Percentiles rank a stretch among this genome's conserved stretches.
phyloP scores from a whole-genome alignment of 2,329 filamentous ascomycete genomes.

The Chaetomium olivaceum region DNA sequence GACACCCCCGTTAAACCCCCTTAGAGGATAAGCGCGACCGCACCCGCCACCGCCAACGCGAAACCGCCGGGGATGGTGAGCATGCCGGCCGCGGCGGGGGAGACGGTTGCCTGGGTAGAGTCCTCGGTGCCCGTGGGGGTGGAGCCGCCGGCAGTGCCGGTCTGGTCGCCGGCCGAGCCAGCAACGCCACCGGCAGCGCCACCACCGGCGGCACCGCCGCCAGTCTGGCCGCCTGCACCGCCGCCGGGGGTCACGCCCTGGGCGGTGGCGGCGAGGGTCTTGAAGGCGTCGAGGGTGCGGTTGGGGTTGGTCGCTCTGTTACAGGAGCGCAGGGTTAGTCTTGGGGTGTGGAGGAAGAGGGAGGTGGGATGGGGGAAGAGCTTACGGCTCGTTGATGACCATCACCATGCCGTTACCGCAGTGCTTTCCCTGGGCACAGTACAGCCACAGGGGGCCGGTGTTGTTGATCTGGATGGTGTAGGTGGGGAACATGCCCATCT shows the following conservation, averaged over 20 bases:
- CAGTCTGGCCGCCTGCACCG: not conserved
- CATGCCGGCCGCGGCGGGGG: slow-evolving; percentile 34
- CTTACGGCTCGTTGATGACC: slow-evolving; percentile 74
- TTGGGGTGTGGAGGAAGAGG: no score
- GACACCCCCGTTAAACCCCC: slow-evolving; percentile 30
- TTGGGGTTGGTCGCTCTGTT: slow-evolving; percentile 52
- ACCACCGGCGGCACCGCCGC: slow-evolving; percentile 26
- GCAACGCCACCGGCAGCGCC: slow-evolving; percentile 9
- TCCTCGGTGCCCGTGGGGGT: slow-evolving; percentile 28
- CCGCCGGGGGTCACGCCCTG: slow-evolving; percentile 38
- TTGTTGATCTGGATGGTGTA: slow-evolving; percentile 72
- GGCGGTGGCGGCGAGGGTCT: slow-evolving; percentile 40
- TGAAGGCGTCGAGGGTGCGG: slow-evolving; percentile 54
- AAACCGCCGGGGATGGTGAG: slow-evolving; percentile 45
- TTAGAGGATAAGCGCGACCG: slow-evolving; percentile 47
- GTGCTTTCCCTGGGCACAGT: slow-evolving; percentile 73
- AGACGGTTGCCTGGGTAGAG: slow-evolving; percentile 21
- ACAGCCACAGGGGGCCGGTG: slow-evolving; percentile 74
- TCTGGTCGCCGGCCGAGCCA: not conserved
- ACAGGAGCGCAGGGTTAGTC: slow-evolving; percentile 12
- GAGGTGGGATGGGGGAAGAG: slow-evolving; percentile 17
- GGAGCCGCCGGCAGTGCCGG: slow-evolving; percentile 24
- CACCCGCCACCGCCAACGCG: slow-evolving; percentile 45
- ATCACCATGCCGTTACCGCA: slow-evolving; percentile 75
- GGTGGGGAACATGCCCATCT: slow-evolving; percentile 58